Evolutionary conservation across 192 early-diverging fungal genomes (phyloP), one percentile per base, ranked within the genome.

Genomic region (Coemansia furcata): DNA sequence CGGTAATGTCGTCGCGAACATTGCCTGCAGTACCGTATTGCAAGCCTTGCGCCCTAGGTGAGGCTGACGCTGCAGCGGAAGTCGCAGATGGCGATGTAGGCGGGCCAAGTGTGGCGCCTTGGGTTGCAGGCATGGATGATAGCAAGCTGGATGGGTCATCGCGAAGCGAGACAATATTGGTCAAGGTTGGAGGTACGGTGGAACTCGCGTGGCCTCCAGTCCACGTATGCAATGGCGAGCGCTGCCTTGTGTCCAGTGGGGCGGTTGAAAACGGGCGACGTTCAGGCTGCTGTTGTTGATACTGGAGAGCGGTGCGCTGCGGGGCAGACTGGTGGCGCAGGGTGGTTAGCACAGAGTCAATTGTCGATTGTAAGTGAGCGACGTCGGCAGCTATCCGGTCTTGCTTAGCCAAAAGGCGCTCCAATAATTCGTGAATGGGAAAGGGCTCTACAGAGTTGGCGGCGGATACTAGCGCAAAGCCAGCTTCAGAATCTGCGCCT

Each of bases 301-400:
- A 50, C 10, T 43, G 37, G 35, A 57, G 46, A 40, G 38, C 65
- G 21, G 46, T 40, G 21, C 21, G 65, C 14, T 43, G 52, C 43
- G 58, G 63, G 40, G 50, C 35, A 46, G 69, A 11, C 39, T 58
- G 59, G 19, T 62, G 74, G 58, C 58, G 58, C 58, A 82, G 46
- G 6, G 66, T 60, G 15, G 60, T 23, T 43, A 82, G 60, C 19
- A 77, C 66, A 4, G 38, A 42, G 8, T 77, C 68, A 15, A 82
- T 60, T 3, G 80, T 71, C 38, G 66, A 38, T 49, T 71, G 80
- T 44, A 82, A 68, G 52, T 60, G 80, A 26, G 63, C 58, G 32
- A 82, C 72, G 47, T 82, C 80, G 21, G 71, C 58, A 17, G 66
- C 52, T 15, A 82, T 75, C 26, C 69, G 75, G 47, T 77, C 72